A percentile compares a stretch with the other conserved stretches of the same genome.
These are phyloP conservation scores for Dovyalis caffra DNA, from an alignment of 345 rosid genomes.

Conservation along the genomic window DNA sequence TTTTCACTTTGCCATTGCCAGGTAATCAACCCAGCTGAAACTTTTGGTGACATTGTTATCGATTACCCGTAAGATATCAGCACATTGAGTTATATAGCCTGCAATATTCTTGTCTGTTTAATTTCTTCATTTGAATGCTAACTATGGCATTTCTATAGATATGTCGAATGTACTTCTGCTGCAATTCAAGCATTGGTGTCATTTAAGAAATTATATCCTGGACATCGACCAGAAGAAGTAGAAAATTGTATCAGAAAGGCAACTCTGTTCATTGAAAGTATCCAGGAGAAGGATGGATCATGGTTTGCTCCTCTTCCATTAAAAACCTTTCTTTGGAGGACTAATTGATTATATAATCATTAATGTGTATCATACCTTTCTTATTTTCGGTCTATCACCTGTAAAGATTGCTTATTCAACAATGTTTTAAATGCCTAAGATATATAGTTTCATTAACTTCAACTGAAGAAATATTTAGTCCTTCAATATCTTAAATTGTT, in stretches of 20 bases:
- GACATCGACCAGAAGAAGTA: slow-evolving; percentile 71
- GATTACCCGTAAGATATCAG: slow-evolving; percentile 83
- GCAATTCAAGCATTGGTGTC: slow-evolving; percentile 81
- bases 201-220: slow-evolving; percentile 66
- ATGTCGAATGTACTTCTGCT: slow-evolving; percentile 94
- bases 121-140: neutral
- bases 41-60: slow-evolving; percentile 95
- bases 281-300: slow-evolving; percentile 84
- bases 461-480: neutral
- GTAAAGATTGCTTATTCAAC: neutral
- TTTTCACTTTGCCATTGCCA: slow-evolving; percentile 26
- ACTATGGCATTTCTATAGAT: slow-evolving; percentile 36
- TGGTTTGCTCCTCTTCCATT: slow-evolving; percentile 54
- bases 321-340: slow-evolving; percentile 1
- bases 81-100: slow-evolving; percentile 15
- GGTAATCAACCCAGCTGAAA: slow-evolving; percentile 96
- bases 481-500: slow-evolving; percentile 3
- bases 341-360: neutral
- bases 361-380: neutral
- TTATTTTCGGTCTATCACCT: neutral
- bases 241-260: slow-evolving; percentile 74
- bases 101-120: neutral
- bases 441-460: neutral
- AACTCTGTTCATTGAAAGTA: slow-evolving; percentile 56
- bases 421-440: neutral